Percentiles rank a stretch among this genome's conserved stretches.
These are phyloP conservation scores for Lindgomyces ingoldianus DNA, from an alignment of 495 filamentous ascomycete genomes.

Conservation along the genomic window DNA sequence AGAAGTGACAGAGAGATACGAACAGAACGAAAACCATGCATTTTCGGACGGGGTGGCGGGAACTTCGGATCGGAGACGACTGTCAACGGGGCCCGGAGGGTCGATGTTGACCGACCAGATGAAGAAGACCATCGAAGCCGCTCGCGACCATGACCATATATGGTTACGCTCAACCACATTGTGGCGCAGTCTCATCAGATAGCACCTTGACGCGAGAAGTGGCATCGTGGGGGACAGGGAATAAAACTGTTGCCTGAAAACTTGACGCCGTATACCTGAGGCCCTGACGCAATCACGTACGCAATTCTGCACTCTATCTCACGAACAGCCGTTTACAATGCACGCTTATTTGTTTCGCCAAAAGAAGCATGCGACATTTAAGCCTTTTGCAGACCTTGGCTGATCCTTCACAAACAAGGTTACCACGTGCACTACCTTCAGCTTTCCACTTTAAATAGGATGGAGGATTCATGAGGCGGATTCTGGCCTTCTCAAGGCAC, in stretches of 20 bases:
- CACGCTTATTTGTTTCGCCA: neutral
- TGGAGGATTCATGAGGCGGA: neutral
- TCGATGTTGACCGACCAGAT: neutral
- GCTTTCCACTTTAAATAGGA: neutral
- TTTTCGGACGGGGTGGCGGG: neutral
- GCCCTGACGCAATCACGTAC: slow-evolving; percentile 32
- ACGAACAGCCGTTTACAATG: neutral
- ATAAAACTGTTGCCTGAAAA: slow-evolving; percentile 16
- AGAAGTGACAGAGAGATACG: neutral
- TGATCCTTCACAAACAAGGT: neutral
- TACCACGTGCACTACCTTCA: slow-evolving; percentile 1
- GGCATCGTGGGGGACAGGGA: neutral
- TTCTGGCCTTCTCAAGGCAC: neutral
- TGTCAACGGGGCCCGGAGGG: neutral
- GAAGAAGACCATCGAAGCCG: neutral
- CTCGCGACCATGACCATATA: neutral
- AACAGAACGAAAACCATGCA: neutral
- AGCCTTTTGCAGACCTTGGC: neutral
- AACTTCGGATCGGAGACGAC: neutral
- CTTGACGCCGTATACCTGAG: neutral
- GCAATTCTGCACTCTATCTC: slow-evolving; percentile 12
- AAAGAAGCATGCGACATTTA: neutral
- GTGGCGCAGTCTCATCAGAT: slow-evolving; percentile 3
- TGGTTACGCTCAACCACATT: neutral
- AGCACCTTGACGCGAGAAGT: neutral